Percentiles rank a stretch among this genome's conserved stretches.
phyloP scores from a whole-genome alignment of 352 stramenopile species.

The Pythium phragmitis region DNA sequence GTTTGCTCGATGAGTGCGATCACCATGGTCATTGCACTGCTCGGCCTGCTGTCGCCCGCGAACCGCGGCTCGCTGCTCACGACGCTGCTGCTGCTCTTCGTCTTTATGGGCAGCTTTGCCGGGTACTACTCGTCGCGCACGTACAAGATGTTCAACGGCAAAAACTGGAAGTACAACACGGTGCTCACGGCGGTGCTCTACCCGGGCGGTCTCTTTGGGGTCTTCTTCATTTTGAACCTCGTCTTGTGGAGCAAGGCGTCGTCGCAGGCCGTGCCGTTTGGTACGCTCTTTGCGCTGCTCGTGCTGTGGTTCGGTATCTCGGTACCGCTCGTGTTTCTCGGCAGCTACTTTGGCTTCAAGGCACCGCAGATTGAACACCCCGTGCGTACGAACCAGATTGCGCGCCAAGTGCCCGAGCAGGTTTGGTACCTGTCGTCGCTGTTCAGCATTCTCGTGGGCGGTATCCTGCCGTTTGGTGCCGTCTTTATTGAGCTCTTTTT shows the following conservation, averaged over 20 bases:
- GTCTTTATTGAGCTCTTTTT: constrained; percentile 99
- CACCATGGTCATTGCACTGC: constrained; percentile 94
- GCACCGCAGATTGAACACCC: constrained; percentile 85
- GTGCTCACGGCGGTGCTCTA: constrained; percentile 95
- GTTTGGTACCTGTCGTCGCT: constrained; percentile 95
- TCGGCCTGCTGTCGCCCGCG: constrained; percentile 95
- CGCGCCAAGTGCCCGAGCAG: constrained; percentile 91
- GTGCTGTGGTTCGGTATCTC: constrained; percentile 98
- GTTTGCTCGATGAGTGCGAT: constrained; percentile 94
- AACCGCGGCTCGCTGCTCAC: constrained; percentile 97
- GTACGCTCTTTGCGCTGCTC: constrained; percentile 96
- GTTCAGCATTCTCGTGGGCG: constrained; percentile 95
- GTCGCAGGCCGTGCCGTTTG: constrained; percentile 92
- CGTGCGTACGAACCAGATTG: constrained; percentile 90
- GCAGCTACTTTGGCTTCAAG: constrained; percentile 96
- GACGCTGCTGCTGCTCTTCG: constrained; percentile 96
- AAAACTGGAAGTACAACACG: constrained; percentile 97
- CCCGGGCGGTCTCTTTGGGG: constrained; percentile 90
- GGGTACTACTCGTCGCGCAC: constrained; percentile 96
- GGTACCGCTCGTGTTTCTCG: constrained; percentile 98
- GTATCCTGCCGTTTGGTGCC: constrained; percentile 98
- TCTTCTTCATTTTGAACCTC: constrained; percentile 97
- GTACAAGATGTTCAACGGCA: constrained; percentile 99
- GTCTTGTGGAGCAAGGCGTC: constrained; percentile 90
- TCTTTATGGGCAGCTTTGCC: constrained; percentile 97